phyloP scores from a whole-genome alignment of 306 rosid species.

The Elaeagnus macrophylla region DNA sequence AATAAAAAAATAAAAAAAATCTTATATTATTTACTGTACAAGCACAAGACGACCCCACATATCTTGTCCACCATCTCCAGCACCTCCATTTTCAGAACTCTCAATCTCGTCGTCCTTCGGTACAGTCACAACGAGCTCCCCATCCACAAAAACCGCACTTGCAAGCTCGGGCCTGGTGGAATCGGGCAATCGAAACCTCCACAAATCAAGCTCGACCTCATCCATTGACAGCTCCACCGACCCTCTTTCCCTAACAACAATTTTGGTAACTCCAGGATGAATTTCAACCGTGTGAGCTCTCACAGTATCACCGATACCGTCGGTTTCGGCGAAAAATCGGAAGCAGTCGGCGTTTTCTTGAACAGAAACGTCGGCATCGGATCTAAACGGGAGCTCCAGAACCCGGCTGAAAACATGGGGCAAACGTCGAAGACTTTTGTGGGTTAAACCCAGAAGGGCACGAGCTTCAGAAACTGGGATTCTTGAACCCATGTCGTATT shows the following conservation, averaged over 20 bases:
- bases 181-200: constrained; percentile 96
- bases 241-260: constrained; percentile 69
- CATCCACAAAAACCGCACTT: constrained; percentile 68
- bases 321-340: constrained; percentile 75
- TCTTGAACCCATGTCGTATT: constrained; percentile 34
- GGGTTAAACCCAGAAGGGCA: constrained; percentile 33
- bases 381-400: constrained; percentile 84
- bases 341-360: constrained; percentile 73
- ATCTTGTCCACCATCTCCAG: constrained; percentile 27
- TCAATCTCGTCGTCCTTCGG: constrained; percentile 49
- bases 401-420: constrained; percentile 92
- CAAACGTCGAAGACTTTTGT: constrained; percentile 78
- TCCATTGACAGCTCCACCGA: constrained; percentile 55
- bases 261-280: constrained; percentile 88
- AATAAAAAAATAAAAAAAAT: constrained; percentile 6
- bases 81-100: constrained; percentile 27
- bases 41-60: constrained; percentile 69
- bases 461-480: constrained; percentile 42
- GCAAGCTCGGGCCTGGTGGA: constrained; percentile 87
- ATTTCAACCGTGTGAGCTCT: constrained; percentile 77
- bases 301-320: constrained; percentile 35
- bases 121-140: constrained; percentile 88
- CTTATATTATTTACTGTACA: constrained; percentile 58
- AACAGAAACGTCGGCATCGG: constrained; percentile 77
- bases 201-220: constrained; percentile 76